phyloP scores from a whole-genome alignment of 2,329 filamentous ascomycete species.

The Penicillium sp. region DNA sequence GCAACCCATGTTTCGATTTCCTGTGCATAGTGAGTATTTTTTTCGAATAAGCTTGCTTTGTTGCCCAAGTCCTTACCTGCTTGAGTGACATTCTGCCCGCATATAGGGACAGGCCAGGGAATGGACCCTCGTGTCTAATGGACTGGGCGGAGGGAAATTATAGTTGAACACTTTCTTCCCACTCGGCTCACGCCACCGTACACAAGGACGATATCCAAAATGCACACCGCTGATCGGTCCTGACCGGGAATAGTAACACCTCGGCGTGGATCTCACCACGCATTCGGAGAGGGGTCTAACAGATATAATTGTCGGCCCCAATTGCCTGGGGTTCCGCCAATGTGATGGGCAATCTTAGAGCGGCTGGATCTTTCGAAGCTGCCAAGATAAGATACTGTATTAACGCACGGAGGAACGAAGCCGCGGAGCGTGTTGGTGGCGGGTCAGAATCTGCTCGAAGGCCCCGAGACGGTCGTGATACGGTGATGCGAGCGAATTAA shows the following conservation, averaged over 20 bases:
- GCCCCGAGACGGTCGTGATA: not conserved
- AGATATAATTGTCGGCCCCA: constrained; percentile 15
- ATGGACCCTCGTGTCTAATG: not conserved
- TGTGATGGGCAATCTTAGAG: constrained; percentile 12
- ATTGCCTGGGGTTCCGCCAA: constrained; percentile 7
- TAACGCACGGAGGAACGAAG: not conserved
- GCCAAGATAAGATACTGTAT: constrained; percentile 4
- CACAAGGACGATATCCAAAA: constrained; percentile 8
- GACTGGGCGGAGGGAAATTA: not conserved
- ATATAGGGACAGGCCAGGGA: not conserved
- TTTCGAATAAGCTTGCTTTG: constrained; percentile 2
- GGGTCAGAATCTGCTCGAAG: constrained; percentile 2
- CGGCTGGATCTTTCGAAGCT: not conserved
- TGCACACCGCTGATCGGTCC: constrained; percentile 13
- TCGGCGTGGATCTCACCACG: constrained; percentile 5
- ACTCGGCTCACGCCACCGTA: constrained; percentile 5
- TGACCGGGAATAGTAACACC: constrained; percentile 7
- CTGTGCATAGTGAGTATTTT: constrained; percentile 46
- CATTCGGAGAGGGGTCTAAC: constrained; percentile 5
- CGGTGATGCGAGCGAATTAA: not conserved
- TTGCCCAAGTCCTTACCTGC: constrained; percentile 48
- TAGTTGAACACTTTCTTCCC: constrained; percentile 4
- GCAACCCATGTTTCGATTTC: constrained; percentile 99
- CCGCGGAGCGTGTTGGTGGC: constrained; percentile 3
- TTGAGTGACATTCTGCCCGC: constrained; percentile 56